Conservation (phyloP, 176 grass and related monocot genomes). For the Oryza meridionalis region DNA sequence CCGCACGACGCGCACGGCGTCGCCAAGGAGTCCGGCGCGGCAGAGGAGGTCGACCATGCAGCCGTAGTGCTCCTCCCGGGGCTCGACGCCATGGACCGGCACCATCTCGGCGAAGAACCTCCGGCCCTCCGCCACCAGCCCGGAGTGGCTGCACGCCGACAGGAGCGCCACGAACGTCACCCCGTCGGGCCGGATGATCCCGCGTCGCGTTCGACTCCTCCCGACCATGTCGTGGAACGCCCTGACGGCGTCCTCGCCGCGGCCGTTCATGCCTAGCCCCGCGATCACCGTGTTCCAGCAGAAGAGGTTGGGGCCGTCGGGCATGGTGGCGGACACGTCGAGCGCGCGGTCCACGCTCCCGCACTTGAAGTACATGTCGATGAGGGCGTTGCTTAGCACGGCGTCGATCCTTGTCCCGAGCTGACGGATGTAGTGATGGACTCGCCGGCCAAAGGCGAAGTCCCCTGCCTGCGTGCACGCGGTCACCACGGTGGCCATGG, state of each 20-base stretch:
- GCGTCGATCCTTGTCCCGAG: neutral
- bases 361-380: conserved; percentile 69
- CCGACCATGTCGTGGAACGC: conserved; percentile 44
- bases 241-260: conserved; percentile 43
- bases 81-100: conserved; percentile 31
- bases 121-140: conserved; percentile 39
- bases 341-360: conserved; percentile 42
- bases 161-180: conserved; percentile 64
- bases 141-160: conserved; percentile 63
- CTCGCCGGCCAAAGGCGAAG: conserved; percentile 39
- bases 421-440: conserved; percentile 35
- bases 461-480: conserved; percentile 52
- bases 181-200: conserved; percentile 20
- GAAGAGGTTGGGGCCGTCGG: conserved; percentile 40
- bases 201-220: neutral
- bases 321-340: conserved; percentile 34
- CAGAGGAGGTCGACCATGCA: conserved; percentile 63
- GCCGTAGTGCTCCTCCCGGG: conserved; percentile 53
- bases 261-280: conserved; percentile 52
- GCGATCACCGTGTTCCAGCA: conserved; percentile 63
- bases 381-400: conserved; percentile 49
- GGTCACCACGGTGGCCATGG: conserved; percentile 43
- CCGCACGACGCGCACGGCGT: conserved; percentile 46
- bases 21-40: conserved; percentile 24
- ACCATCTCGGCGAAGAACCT: conserved; percentile 52